Conservation (phyloP, 495 filamentous ascomycete species). For the Neurospora sp. region DNA sequence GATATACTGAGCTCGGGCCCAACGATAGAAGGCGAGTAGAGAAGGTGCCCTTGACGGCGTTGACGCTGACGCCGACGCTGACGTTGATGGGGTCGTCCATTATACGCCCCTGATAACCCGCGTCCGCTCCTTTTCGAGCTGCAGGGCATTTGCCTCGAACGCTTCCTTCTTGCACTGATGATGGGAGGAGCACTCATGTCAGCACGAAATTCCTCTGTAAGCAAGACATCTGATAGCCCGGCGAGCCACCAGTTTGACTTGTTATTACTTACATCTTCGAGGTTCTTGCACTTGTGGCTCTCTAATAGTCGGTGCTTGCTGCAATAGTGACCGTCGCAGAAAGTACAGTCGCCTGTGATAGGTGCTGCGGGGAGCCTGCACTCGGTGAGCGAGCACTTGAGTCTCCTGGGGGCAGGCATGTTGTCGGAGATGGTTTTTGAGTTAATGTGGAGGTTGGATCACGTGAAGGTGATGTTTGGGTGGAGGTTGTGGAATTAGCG, state of each 20-base stretch:
- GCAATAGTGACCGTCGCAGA: conserved; percentile 90
- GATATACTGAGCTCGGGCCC: background rate
- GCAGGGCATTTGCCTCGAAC: conserved; percentile 82
- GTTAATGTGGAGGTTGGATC: background rate
- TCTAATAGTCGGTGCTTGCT: conserved; percentile 88
- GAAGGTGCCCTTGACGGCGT: background rate
- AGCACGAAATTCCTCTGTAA: conserved; percentile 20
- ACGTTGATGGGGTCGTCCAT: background rate
- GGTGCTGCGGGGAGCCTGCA: conserved; percentile 78
- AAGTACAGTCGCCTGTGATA: conserved; percentile 92
- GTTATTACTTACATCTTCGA: conserved; percentile 64
- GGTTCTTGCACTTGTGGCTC: conserved; percentile 82
- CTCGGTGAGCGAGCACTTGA: conserved; percentile 76
- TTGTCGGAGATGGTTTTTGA: conserved; percentile 25
- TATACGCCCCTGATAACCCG: conserved; percentile 43
- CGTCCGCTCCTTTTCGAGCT: conserved; percentile 84
- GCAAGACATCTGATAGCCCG: conserved; percentile 32
- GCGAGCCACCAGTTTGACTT: conserved; percentile 38
- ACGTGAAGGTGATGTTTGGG: conserved; percentile 5
- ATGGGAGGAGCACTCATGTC: conserved; percentile 13
- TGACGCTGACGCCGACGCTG: background rate
- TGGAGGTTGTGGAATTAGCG: conserved; percentile 9
- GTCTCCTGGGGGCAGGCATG: conserved; percentile 61
- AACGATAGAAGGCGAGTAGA: background rate
- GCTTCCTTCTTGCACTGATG: conserved; percentile 83